Evolutionary conservation across 805 yeast genomes (phyloP).

Genomic region (Lipomyces yamadae): DNA sequence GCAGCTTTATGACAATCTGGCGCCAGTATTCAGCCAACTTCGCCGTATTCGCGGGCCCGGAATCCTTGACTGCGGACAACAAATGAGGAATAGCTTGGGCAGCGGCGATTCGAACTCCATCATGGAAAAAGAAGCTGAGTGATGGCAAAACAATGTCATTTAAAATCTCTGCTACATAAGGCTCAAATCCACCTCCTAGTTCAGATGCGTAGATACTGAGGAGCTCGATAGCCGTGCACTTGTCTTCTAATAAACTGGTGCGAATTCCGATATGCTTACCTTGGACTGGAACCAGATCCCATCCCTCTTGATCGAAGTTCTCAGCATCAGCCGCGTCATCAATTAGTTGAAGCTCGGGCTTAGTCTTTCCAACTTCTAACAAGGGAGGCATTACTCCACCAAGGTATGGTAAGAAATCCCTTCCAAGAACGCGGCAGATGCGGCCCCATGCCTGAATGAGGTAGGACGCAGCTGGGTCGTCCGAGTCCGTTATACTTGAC

Average conservation of each 20-base stretch:
- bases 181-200: constrained; percentile 78
- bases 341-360: constrained; percentile 84
- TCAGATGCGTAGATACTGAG: constrained; percentile 83
- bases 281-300: constrained; percentile 89
- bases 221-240: constrained; percentile 88
- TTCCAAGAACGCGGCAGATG: constrained; percentile 82
- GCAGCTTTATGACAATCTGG: constrained; percentile 66
- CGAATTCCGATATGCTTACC: constrained; percentile 96
- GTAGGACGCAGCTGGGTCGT: constrained; percentile 85
- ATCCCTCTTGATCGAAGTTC: constrained; percentile 79
- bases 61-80: constrained; percentile 56
- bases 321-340: constrained; percentile 88
- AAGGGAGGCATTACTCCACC: constrained; percentile 90
- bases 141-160: constrained; percentile 84
- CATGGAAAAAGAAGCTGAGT: constrained; percentile 87
- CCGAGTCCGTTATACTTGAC: constrained; percentile 55
- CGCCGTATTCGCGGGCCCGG: constrained; percentile 50
- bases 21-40: constrained; percentile 75
- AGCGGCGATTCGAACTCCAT: constrained; percentile 91
- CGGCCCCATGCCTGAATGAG: constrained; percentile 97
- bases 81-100: constrained; percentile 82
- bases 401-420: constrained; percentile 81
- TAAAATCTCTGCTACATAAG: constrained; percentile 78
- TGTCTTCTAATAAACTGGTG: constrained; percentile 92
- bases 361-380: constrained; percentile 79